Conservation (phyloP, 139 green algal species). For the Coccomyxa sp. region DNA sequence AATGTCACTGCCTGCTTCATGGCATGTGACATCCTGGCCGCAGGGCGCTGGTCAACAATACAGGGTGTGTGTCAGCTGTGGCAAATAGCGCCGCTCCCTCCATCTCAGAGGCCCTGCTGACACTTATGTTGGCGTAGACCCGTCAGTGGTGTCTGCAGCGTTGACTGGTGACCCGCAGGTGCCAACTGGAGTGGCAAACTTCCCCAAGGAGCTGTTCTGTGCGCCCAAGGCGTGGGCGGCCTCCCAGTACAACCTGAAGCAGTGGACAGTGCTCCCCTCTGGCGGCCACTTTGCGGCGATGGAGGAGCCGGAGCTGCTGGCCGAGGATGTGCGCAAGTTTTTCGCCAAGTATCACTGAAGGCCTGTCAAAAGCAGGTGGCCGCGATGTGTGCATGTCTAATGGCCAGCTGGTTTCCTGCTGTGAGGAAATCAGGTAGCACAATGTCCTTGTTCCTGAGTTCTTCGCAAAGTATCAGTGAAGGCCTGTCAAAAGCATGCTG, state of each 20-base stretch:
- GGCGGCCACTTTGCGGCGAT: slow-evolving; percentile 25
- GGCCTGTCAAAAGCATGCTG: neutral
- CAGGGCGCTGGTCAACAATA: neutral
- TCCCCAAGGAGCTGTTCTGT: slow-evolving; percentile 16
- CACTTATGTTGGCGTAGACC: too few relatives aligned
- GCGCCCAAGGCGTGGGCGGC: slow-evolving; percentile 10
- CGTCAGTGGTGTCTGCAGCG: too few relatives aligned
- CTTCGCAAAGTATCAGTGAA: slow-evolving; percentile 2
- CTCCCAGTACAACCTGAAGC: slow-evolving; percentile 13
- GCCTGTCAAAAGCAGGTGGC: neutral
- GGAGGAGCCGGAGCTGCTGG: slow-evolving; percentile 18
- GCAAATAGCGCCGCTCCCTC: too few relatives aligned
- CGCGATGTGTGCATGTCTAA: neutral
- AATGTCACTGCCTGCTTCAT: too few relatives aligned
- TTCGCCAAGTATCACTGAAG: slow-evolving; percentile 6
- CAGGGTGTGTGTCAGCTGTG: neutral
- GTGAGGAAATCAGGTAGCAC: neutral
- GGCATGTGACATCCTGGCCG: too few relatives aligned
- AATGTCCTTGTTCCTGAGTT: neutral
- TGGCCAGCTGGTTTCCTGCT: neutral
- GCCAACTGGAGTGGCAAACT: slow-evolving; percentile 12
- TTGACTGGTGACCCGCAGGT: slow-evolving; percentile 6
- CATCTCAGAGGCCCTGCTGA: neutral
- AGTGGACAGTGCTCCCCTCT: neutral
- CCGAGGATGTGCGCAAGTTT: slow-evolving; percentile 7